Evolutionary conservation across 2,329 filamentous ascomycete genomes (phyloP), one percentile per base, ranked within the genome.

Genomic region (Tolypocladium endophyticum): DNA sequence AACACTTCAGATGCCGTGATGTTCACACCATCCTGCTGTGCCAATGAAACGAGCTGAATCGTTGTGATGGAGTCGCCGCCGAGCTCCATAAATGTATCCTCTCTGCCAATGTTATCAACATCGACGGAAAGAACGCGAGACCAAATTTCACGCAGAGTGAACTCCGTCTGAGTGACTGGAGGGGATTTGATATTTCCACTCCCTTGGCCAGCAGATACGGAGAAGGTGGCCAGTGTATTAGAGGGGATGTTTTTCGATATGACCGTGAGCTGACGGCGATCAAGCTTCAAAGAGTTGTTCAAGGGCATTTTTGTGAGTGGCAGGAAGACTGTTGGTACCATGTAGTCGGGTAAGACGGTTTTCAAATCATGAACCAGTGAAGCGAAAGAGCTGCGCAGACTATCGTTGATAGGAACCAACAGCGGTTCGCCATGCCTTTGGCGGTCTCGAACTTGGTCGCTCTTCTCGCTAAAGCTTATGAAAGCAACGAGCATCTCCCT

Each of bases 81-180:
- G 74, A 63, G 43, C 18, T 58, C 43, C 12, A 63, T 23, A 33
- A 66, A 65, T 38, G 55, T 62, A 20, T 65, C 60, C 39, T 62
- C 55, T n/a, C 55, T 23, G 25, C 59, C 58, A 20, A 64, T 60
- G 1, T 12, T 68, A 7, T 76, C 72, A 45, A 75, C 67, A 0
- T 67, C 60, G 0, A 79, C 67, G 4, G 63, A 66, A 23, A 82
- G 67, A 2, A 80, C 72, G 3, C 70, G 69, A 20, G 74, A 70
- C 79, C 81, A 83, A 33, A 79, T 67, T 8, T 68, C 64, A 1
- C 36, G 30, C 23, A 59, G 8, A 11, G 20, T n/a, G 5, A 25
- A 20, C 7, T 53, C 45, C 6, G 41, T 57, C 9, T 25, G 25
- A 45, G 55, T 56, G 7, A 41, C 12, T 20, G 55, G 55, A 25